Conservation (phyloP, 345 rosid genomes). For the Boechera stricta region DNA sequence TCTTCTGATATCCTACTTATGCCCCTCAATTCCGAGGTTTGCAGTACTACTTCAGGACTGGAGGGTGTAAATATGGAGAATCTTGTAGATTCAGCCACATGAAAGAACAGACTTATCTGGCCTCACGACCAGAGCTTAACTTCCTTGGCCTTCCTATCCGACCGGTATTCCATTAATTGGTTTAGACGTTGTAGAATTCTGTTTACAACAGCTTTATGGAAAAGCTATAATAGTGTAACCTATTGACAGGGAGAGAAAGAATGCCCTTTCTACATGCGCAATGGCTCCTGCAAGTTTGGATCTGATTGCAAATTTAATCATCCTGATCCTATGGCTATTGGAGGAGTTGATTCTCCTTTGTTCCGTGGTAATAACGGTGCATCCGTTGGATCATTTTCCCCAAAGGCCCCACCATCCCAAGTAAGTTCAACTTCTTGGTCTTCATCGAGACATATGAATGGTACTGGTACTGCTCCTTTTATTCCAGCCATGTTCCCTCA, state of each 20-base stretch:
- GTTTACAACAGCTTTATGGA: constrained; percentile 21
- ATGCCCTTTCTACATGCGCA: constrained; percentile 95
- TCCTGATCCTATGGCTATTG: constrained; percentile 81
- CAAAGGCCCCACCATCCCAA: constrained; percentile 58
- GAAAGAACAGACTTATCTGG: constrained; percentile 48
- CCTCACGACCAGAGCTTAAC: constrained; percentile 67
- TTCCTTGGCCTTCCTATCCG: constrained; percentile 95
- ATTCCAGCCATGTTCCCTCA: constrained; percentile 72
- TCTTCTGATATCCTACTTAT: constrained; percentile 29
- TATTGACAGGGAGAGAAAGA: constrained; percentile 83
- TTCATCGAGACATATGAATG: constrained; percentile 67
- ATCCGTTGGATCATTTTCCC: constrained; percentile 58
- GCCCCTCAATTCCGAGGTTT: constrained; percentile 28
- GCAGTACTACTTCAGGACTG: constrained; percentile 95
- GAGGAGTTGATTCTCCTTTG: constrained; percentile 60
- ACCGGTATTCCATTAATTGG: constrained; percentile 51
- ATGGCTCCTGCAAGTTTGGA: constrained; percentile 94
- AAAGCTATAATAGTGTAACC: constrained; percentile 37
- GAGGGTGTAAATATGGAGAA: constrained; percentile 95
- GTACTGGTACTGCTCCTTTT: constrained; percentile 58
- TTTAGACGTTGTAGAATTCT: constrained; percentile 20
- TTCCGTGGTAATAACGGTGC: constrained; percentile 63
- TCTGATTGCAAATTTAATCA: constrained; percentile 89
- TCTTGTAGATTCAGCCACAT: constrained; percentile 89
- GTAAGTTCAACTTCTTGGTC: constrained; percentile 72